phyloP scores from a whole-genome alignment of 495 filamentous ascomycete genomes.

The Thozetella sp. region DNA sequence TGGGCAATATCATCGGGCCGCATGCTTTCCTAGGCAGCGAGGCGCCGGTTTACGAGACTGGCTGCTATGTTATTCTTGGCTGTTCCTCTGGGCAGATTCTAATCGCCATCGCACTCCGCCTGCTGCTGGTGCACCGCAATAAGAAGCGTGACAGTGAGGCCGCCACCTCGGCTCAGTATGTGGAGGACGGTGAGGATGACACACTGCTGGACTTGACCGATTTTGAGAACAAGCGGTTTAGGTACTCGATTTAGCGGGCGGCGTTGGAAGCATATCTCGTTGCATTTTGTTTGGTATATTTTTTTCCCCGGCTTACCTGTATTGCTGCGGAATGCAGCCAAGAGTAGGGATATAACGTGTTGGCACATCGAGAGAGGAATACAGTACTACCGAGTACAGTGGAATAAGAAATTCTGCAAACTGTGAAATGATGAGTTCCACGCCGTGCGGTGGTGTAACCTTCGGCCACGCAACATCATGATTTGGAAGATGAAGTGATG shows the following conservation, averaged over 20 bases:
- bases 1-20: neutral
- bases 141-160: neutral
- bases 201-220: neutral
- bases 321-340: too few species aligned
- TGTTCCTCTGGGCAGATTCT: neutral
- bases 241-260: neutral
- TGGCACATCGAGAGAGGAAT: too few species aligned
- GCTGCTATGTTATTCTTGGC: neutral
- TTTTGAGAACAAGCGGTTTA: neutral
- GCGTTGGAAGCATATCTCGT: too few species aligned
- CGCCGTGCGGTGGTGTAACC: too few species aligned
- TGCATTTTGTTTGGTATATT: too few species aligned
- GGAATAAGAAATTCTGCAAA: too few species aligned
- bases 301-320: too few species aligned
- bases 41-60: neutral
- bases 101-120: neutral
- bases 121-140: neutral
- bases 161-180: neutral
- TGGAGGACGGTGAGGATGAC: neutral
- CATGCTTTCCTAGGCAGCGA: neutral
- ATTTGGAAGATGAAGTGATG: too few species aligned
- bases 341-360: too few species aligned
- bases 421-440: too few species aligned
- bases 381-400: too few species aligned
- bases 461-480: too few species aligned